Percentiles rank a stretch among this genome's conserved stretches.
These are phyloP conservation scores for Blastobotrys buckinghamii DNA, from an alignment of 1,139 yeast genomes.

Conservation along the genomic window DNA sequence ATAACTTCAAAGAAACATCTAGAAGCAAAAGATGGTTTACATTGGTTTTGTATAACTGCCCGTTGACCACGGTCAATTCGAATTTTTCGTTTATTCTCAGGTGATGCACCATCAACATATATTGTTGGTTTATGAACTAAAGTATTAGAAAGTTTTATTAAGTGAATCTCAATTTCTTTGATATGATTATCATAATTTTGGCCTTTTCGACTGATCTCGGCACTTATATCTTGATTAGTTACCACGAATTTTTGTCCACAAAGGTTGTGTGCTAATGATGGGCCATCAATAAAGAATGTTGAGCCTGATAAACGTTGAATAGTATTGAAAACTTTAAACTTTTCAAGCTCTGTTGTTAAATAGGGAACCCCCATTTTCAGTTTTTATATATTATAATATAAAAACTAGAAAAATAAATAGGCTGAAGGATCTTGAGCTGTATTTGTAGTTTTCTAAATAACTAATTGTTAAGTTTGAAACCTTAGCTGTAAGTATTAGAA, in stretches of 20 bases:
- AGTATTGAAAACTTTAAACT: not conserved
- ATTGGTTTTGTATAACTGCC: not conserved
- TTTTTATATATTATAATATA: not conserved
- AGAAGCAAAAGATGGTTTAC: constrained; percentile 4
- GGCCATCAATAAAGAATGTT: constrained; percentile 15
- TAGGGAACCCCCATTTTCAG: constrained; percentile 12
- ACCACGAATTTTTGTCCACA: constrained; percentile 6
- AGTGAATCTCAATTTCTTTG: not conserved
- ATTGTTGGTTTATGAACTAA: not conserved
- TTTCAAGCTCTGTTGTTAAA: constrained; percentile 5
- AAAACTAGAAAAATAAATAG: too few relatives aligned
- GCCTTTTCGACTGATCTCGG: not conserved
- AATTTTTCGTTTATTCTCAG: constrained; percentile 3
- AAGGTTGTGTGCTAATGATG: constrained; percentile 15
- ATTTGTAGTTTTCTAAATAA: too few relatives aligned
- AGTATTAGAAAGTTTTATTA: not conserved
- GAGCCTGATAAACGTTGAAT: not conserved
- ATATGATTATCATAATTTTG: not conserved
- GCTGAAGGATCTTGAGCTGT: too few relatives aligned
- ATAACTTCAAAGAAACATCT: constrained; percentile 8
- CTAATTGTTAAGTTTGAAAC: too few relatives aligned
- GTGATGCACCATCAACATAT: constrained; percentile 13
- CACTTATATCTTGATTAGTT: too few relatives aligned
- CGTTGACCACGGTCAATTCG: not conserved
- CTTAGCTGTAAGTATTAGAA: too few relatives aligned